Conservation (phyloP, 805 yeast species). For the Lachancea mirantina region DNA sequence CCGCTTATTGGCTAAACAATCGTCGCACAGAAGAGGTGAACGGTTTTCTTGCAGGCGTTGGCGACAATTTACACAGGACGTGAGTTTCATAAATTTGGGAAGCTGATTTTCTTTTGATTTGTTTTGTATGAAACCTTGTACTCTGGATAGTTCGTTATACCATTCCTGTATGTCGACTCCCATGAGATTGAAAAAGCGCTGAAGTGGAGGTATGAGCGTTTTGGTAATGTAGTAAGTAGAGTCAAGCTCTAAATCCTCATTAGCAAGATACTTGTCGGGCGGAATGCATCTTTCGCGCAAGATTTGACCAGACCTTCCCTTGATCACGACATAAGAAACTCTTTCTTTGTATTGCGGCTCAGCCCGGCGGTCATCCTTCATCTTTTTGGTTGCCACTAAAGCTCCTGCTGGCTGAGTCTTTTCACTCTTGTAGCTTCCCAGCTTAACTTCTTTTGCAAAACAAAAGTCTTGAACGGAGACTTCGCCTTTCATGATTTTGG, state of each 20-base stretch:
- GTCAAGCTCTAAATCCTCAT: slow-evolving; percentile 47
- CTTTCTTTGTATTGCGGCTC: slow-evolving; percentile 87
- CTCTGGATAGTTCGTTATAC: slow-evolving; percentile 62
- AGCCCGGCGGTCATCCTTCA: slow-evolving; percentile 57
- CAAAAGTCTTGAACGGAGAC: slow-evolving; percentile 77
- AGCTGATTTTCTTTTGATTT: slow-evolving; percentile 6
- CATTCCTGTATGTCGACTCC: slow-evolving; percentile 78
- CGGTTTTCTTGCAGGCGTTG: slow-evolving; percentile 19
- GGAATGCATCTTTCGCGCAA: slow-evolving; percentile 72
- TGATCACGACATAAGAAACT: slow-evolving; percentile 76
- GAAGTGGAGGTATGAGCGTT: slow-evolving; percentile 83
- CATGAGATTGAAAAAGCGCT: slow-evolving; percentile 68
- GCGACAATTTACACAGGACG: slow-evolving; percentile 28
- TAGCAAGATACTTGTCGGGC: slow-evolving; percentile 62
- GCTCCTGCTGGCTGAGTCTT: slow-evolving; percentile 88
- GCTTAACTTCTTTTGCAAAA: slow-evolving; percentile 81
- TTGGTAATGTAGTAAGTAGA: slow-evolving; percentile 78
- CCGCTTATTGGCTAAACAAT: slow-evolving; percentile 3
- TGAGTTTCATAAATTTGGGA: slow-evolving; percentile 19
- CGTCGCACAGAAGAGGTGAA: slow-evolving; percentile 29
- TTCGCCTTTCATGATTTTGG: slow-evolving; percentile 53
- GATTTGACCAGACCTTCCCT: slow-evolving; percentile 47
- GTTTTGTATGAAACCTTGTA: slow-evolving; percentile 5
- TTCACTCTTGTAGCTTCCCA: slow-evolving; percentile 75
- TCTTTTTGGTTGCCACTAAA: slow-evolving; percentile 55